Evolutionary conservation across 768 basidiomycete species (phyloP).

Genomic region (Mycena latifolia): DNA sequence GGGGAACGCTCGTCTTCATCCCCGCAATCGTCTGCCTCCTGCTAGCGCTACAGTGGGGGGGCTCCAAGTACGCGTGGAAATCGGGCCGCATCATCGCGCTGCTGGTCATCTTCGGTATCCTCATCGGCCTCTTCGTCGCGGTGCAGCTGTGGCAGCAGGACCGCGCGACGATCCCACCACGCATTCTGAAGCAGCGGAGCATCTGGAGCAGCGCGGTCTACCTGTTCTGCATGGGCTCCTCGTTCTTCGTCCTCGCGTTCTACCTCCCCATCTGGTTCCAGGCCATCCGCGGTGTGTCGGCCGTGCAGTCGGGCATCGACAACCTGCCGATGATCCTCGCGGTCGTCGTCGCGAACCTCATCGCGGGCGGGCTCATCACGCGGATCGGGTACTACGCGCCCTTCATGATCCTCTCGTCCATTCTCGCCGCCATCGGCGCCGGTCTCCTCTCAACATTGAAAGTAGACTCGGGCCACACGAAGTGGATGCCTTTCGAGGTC

Average conservation of each 20-base stretch:
- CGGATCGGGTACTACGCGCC: slow-evolving; percentile 50
- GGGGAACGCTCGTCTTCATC: slow-evolving; percentile 31
- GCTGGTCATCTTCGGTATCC: slow-evolving; percentile 29
- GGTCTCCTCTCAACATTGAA: slow-evolving; percentile 49
- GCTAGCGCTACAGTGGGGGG: slow-evolving; percentile 60
- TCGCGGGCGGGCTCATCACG: slow-evolving; percentile 51
- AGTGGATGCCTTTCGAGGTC: slow-evolving; percentile 40
- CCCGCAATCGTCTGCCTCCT: slow-evolving; percentile 34
- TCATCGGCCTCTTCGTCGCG: slow-evolving; percentile 30
- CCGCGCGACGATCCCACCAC: slow-evolving; percentile 29
- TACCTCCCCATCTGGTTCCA: slow-evolving; percentile 43
- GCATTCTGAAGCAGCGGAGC: slow-evolving; percentile 28
- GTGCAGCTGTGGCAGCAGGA: slow-evolving; percentile 31
- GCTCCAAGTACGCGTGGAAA: slow-evolving; percentile 57
- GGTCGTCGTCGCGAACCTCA: slow-evolving; percentile 50
- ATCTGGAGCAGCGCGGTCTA: slow-evolving; percentile 21
- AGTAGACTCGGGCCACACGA: slow-evolving; percentile 34
- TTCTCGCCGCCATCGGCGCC: slow-evolving; percentile 47
- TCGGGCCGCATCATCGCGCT: slow-evolving; percentile 35
- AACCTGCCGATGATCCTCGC: slow-evolving; percentile 50
- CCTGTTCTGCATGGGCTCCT: slow-evolving; percentile 15
- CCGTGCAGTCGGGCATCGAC: slow-evolving; percentile 48
- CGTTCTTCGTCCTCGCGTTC: slow-evolving; percentile 28
- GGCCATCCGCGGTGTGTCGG: slow-evolving; percentile 50
- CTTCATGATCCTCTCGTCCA: slow-evolving; percentile 43